Evolutionary conservation across 306 rosid species (phyloP), one percentile per base, ranked within the genome.

Genomic region (Comarum palustre): DNA sequence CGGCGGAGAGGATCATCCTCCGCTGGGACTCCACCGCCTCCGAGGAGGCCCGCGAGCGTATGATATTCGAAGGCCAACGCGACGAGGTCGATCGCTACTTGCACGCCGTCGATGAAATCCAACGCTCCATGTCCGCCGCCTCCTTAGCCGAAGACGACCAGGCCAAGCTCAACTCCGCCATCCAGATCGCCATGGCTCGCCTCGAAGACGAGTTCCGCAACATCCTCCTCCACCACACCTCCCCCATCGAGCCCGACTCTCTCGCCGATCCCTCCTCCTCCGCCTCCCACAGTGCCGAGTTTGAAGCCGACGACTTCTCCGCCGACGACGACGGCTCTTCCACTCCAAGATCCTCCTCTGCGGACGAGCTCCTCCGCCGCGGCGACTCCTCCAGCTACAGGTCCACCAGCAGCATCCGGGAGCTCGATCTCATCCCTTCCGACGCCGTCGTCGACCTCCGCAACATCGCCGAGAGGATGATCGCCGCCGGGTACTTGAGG

Each of bases 181-280:
- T 91, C 66, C 97, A 90, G 93, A 92, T 95, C 92, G 97, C 97
- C 82, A 95, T 95, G 99, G 97, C 99, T 20, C 85, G 97, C 1
- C 82, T 95, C 1, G 99, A 92, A 73, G 99, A 95, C 57, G 99
- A 95, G 87, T 90, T 95, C 61, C 99, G 97, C 19, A 89, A 86
- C 85, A 90, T 95, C 79, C 87, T 95, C 16, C 78, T 92, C 73
- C 72, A 73, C 13, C 92, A 95, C 69, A 95, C 93, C 12, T 65
- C 75, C 77, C 86, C 97, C 5, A 80, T 95, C 83, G 93, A 90
- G 70, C 19, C 85, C 22, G 89, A 87, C 14, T 83, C 90, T 3
- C 84, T 86, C 7, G 0, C 39, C 55, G 92, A 89, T 78, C 89
- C 94, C 13, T 81, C 88, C 4, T 78, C 91, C 41, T 27, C 41